Base-by-base conservation (phyloP, 1,284 basidiomycete species). In the Lignosus rhinocerotis region DNA sequence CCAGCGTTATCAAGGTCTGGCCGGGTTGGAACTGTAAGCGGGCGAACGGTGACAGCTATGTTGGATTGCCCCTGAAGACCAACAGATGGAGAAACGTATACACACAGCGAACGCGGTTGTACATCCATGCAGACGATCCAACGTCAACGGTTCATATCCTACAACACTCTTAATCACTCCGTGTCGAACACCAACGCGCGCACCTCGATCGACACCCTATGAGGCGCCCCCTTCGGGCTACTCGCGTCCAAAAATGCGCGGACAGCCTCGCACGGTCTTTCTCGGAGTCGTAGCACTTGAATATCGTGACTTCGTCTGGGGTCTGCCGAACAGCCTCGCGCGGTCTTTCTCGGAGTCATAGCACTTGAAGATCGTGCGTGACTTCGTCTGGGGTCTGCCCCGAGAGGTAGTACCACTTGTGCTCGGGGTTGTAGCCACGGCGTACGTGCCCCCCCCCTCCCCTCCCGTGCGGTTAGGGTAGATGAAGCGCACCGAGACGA, bases 231-330 rank as follows among this genome's bases (percentile, higher is more conserved):
- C 36, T 59, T 59, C 11, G 77, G 75, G 39, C 75, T 77, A 8
- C 69, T 69, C 17, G 64, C 60, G 60, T 82, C 79, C 42, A 63
- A 36, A 66, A 82, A 56, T 82, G 81, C 6, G 80, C 79, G 0
- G 81, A 78, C 54, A 80, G 66, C 41, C 72, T 68, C 36, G 80
- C 78, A 55, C 69, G 69, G 57, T 73, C 71, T 42, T 66, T 64
- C 61, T 76, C 72, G 9, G 78, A 77, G 62, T 80, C 78, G 57
- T 72, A 80, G 68, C 77, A 79, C 72, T 82, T 82, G 67, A 83
- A 76, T 48, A 83, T 66, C 19, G 74, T 73, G 16, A 79, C 75
- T 66, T 84, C 79, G n/a, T n/a, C n/a, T n/a, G n/a, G n/a, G n/a
- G n/a, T n/a, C n/a, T n/a, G n/a, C n/a, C n/a, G n/a, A n/a, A 78